These are phyloP conservation scores for Linaria vulgaris DNA, from an alignment of 257 asterid genomes.

Conservation along the genomic window DNA sequence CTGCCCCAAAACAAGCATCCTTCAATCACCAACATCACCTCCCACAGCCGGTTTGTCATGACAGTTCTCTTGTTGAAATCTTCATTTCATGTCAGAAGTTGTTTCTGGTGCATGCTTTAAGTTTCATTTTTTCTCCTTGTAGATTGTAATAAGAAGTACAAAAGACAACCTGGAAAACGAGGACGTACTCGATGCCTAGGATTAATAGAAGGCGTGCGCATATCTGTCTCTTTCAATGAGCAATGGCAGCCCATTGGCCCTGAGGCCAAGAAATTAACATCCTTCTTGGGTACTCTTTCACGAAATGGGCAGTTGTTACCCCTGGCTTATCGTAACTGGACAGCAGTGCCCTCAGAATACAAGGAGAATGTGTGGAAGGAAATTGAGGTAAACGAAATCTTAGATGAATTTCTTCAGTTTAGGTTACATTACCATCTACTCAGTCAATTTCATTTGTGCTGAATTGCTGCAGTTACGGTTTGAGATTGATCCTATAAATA, in stretches of 20 bases:
- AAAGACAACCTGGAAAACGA: conserved; percentile 29
- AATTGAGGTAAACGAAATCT: conserved; percentile 33
- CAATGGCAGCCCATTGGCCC: conserved; percentile 39
- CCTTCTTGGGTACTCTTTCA: conserved; percentile 36
- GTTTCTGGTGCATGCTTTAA: neutral
- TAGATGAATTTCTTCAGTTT: neutral
- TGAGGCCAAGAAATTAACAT: conserved; percentile 32
- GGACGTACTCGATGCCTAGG: conserved; percentile 30
- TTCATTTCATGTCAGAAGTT: neutral
- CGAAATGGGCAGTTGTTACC: conserved; percentile 39
- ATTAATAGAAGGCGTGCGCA: conserved; percentile 22
- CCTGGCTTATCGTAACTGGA: conserved; percentile 37
- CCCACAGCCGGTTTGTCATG: conserved; percentile 15
- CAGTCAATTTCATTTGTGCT: neutral
- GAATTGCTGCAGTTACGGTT: conserved; percentile 31
- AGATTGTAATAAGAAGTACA: conserved; percentile 17
- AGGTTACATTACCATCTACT: neutral
- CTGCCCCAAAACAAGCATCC: neutral
- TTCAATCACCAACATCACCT: neutral
- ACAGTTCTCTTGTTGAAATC: conserved; percentile 2
- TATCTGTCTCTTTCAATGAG: conserved; percentile 31
- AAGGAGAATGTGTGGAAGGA: conserved; percentile 40
- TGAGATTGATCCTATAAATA: conserved; percentile 32
- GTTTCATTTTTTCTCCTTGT: neutral
- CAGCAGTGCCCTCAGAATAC: conserved; percentile 34